phyloP scores from a whole-genome alignment of 1,139 yeast genomes.

The Suzukiozyma palmioleophila region DNA sequence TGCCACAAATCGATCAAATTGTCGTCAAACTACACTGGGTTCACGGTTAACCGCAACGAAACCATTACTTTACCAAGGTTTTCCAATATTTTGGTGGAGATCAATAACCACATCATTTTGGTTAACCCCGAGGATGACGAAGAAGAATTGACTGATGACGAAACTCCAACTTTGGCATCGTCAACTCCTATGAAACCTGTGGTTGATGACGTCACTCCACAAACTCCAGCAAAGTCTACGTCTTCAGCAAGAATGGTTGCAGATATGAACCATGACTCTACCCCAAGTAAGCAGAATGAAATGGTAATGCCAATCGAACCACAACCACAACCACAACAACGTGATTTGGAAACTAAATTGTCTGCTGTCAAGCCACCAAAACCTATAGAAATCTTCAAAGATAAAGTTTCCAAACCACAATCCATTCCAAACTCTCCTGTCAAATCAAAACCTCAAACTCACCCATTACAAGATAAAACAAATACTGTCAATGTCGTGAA shows the following conservation, averaged over 20 bases:
- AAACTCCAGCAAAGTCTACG: constrained; percentile 10
- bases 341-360: no score
- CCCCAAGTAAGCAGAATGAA: constrained; percentile 3
- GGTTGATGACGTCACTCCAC: constrained; percentile 3
- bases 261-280: background rate
- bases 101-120: constrained; percentile 55
- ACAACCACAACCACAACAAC: background rate
- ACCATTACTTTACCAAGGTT: constrained; percentile 51
- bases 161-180: constrained; percentile 20
- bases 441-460: constrained; percentile 11
- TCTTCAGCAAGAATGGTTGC: background rate
- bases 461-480: constrained; percentile 25
- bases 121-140: constrained; percentile 47
- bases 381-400: constrained; percentile 1
- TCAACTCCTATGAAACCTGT: constrained; percentile 12
- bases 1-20: constrained; percentile 35
- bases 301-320: constrained; percentile 5
- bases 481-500: constrained; percentile 17
- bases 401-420: constrained; percentile 10
- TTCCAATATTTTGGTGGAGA: constrained; percentile 55
- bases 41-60: constrained; percentile 52
- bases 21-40: constrained; percentile 49
- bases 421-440: constrained; percentile 5
- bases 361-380: background rate
- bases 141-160: constrained; percentile 42